Evolutionary conservation across 139 green algal genomes (phyloP).

Genomic region (Coccomyxa sp.): DNA sequence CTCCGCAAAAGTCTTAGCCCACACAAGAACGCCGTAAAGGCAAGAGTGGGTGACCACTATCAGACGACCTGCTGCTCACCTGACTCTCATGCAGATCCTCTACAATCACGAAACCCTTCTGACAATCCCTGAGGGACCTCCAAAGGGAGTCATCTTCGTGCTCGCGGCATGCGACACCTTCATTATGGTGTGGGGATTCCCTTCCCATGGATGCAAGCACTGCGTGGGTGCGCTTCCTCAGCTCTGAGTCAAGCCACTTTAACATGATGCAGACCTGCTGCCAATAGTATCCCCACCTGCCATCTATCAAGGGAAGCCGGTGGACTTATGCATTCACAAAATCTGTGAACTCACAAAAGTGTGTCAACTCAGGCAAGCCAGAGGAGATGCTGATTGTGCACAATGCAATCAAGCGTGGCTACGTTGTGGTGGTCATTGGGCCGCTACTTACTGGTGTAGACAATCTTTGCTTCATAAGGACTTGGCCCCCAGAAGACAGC

Average conservation of each 20-base stretch:
- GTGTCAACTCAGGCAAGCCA: not conserved
- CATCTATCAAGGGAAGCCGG: not conserved
- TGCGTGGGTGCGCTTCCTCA: not conserved
- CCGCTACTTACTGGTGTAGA: not conserved
- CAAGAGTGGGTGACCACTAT: too few species aligned
- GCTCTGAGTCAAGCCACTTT: not conserved
- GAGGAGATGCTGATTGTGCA: not conserved
- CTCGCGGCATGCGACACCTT: not conserved
- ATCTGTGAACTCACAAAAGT: too few species aligned
- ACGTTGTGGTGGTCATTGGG: not conserved
- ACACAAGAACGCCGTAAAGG: too few species aligned
- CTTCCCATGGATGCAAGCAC: not conserved
- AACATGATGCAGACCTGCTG: too few species aligned
- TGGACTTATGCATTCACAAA: not conserved
- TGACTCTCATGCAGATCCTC: not conserved
- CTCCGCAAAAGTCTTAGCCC: too few species aligned
- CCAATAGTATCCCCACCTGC: not conserved
- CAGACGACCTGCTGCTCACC: too few species aligned
- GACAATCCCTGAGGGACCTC: not conserved
- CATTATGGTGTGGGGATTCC: not conserved
- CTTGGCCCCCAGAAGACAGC: not conserved
- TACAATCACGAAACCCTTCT: not conserved
- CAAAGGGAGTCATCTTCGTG: not conserved
- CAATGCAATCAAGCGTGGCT: not conserved
- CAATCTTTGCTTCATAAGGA: not conserved